Percentiles rank a stretch among this genome's conserved stretches.
phyloP scores from a whole-genome alignment of 2,329 filamentous ascomycete species.

The Cladophialophora immunda region DNA sequence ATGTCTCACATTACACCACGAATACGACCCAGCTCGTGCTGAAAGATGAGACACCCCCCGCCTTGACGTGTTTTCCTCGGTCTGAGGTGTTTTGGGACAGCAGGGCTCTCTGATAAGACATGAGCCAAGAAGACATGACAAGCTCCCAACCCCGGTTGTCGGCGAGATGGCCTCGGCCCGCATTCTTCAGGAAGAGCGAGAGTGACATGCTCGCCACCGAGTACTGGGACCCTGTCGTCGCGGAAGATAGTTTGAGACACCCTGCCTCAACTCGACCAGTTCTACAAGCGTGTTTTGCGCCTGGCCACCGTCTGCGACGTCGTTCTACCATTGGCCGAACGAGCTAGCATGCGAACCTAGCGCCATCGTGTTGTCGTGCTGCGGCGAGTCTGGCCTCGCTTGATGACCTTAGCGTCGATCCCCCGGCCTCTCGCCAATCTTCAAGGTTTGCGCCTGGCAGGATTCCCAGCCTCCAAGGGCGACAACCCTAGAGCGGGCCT shows the following conservation, averaged over 20 bases:
- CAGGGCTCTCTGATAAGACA: background rate
- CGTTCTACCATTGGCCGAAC: slow-evolving; percentile 7
- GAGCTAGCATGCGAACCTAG: background rate
- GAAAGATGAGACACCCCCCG: background rate
- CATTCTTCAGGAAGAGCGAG: background rate
- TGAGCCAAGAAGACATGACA: background rate
- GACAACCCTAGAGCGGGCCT: slow-evolving; percentile 65
- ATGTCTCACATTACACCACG: background rate
- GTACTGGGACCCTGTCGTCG: background rate
- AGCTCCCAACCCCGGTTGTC: background rate
- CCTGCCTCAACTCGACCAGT: background rate
- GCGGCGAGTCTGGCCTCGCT: slow-evolving; percentile 12
- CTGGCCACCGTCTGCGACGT: background rate
- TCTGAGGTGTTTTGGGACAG: background rate
- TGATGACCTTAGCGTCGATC: slow-evolving; percentile 19
- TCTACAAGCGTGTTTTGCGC: slow-evolving; percentile 5
- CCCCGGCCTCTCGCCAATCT: slow-evolving; percentile 29
- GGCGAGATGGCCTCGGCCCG: background rate
- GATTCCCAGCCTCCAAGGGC: slow-evolving; percentile 68
- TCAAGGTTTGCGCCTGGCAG: slow-evolving; percentile 1
- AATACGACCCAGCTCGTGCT: background rate
- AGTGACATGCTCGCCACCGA: background rate
- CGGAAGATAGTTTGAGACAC: background rate
- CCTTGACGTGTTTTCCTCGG: background rate
- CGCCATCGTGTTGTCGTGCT: slow-evolving; percentile 16